phyloP scores from a whole-genome alignment of 2,329 filamentous ascomycete genomes.

The Fulvia fulva region DNA sequence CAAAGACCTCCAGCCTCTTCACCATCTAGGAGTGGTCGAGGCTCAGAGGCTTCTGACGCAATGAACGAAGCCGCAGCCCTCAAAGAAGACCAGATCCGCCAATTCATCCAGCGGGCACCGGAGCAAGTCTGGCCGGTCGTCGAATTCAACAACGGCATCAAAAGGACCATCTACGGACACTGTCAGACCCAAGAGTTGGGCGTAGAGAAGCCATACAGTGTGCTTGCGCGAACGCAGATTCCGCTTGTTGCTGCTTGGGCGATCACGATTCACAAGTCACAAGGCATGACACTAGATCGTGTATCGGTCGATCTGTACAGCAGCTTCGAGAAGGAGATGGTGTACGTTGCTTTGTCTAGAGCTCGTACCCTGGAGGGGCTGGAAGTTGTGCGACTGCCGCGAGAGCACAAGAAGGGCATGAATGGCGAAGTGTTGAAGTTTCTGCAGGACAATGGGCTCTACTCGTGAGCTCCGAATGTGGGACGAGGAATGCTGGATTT shows the following conservation, averaged over 20 bases:
- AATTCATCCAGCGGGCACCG: slow-evolving; percentile 34
- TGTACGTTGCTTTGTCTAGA: slow-evolving; percentile 59
- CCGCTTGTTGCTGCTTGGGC: slow-evolving; percentile 60
- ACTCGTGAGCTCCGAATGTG: neutral
- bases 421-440: slow-evolving; percentile 3
- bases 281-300: slow-evolving; percentile 59
- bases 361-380: slow-evolving; percentile 50
- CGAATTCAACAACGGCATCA: slow-evolving; percentile 48
- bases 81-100: slow-evolving; percentile 37
- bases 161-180: slow-evolving; percentile 47
- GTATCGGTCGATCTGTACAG: slow-evolving; percentile 52
- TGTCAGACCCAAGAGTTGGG: slow-evolving; percentile 50
- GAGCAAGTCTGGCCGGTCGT: slow-evolving; percentile 49
- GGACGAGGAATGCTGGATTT: neutral
- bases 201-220: slow-evolving; percentile 43
- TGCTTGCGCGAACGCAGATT: slow-evolving; percentile 57
- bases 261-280: slow-evolving; percentile 59
- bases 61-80: slow-evolving; percentile 38
- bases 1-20: slow-evolving; percentile 38
- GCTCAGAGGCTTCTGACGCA: neutral
- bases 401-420: slow-evolving; percentile 1
- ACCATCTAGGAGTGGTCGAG: slow-evolving; percentile 42
- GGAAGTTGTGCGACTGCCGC: slow-evolving; percentile 28
- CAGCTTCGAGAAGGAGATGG: slow-evolving; percentile 56
- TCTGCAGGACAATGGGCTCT: neutral